Evolutionary conservation across 441 rosid genomes (phyloP).

Genomic region (Pelargonium citronellum): DNA sequence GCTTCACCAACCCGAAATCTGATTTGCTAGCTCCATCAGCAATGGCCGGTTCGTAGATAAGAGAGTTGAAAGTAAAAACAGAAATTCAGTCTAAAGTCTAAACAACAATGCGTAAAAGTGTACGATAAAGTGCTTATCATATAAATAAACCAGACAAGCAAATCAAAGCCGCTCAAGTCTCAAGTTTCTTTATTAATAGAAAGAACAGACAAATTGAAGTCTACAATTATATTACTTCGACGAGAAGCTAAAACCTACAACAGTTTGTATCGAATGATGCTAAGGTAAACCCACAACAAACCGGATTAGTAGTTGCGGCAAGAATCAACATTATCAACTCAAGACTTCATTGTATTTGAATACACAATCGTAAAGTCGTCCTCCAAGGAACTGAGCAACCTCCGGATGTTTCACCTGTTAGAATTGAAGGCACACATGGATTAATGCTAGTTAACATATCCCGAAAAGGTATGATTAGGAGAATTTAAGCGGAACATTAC

Average conservation of each 20-base stretch:
- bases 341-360: conserved; percentile 72
- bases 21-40: no score
- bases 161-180: background rate
- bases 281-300: background rate
- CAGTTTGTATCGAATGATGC: conserved; percentile 7
- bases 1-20: no score
- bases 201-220: background rate
- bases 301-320: background rate
- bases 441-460: background rate
- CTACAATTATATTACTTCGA: background rate
- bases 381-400: conserved; percentile 95
- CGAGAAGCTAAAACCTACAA: conserved; percentile 10
- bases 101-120: no score
- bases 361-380: conserved; percentile 89
- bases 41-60: no score
- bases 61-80: no score
- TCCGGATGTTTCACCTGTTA: conserved; percentile 88
- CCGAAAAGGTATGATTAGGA: background rate
- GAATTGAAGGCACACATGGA: background rate
- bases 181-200: conserved; percentile 10
- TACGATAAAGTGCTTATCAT: background rate
- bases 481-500: conserved; percentile 30
- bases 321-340: conserved; percentile 24
- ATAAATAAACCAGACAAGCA: background rate
- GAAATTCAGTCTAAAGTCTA: no score